These are phyloP conservation scores for Puccinia triticina DNA, from an alignment of 1,284 basidiomycete species.

Conservation along the genomic window DNA sequence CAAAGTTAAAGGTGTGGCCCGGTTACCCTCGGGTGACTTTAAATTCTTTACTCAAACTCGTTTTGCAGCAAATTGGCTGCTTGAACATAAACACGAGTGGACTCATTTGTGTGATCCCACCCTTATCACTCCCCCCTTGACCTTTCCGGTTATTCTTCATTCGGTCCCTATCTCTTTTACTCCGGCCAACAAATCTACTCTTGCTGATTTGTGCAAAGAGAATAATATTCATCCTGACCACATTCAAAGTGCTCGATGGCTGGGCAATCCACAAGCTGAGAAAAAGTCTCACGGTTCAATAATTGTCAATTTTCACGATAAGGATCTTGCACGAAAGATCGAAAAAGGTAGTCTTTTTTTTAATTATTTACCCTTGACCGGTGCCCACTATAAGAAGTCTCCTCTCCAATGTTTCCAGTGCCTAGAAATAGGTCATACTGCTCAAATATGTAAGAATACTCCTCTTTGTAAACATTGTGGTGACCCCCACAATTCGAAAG, in stretches of 20 bases:
- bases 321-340: background rate
- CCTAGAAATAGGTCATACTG: no score
- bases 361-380: background rate
- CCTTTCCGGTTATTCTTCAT: background rate
- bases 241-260: background rate
- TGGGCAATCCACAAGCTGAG: background rate
- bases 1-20: background rate
- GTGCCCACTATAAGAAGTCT: conserved; percentile 1
- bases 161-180: conserved; percentile 14
- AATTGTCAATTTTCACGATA: background rate
- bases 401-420: background rate
- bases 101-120: background rate
- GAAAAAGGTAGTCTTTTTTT: background rate
- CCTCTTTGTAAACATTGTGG: conserved; percentile 16
- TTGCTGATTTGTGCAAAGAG: background rate
- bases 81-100: no score
- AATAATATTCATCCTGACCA: no score
- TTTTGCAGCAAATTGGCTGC: no score
- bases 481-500: background rate
- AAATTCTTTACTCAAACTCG: no score
- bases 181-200: background rate
- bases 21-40: background rate
- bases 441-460: no score
- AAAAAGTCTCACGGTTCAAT: conserved; percentile 6
- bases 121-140: background rate